A percentile compares a stretch with the other conserved stretches of the same genome.
phyloP scores from a whole-genome alignment of 495 filamentous ascomycete genomes.

The Astrocystis sublimbata region DNA sequence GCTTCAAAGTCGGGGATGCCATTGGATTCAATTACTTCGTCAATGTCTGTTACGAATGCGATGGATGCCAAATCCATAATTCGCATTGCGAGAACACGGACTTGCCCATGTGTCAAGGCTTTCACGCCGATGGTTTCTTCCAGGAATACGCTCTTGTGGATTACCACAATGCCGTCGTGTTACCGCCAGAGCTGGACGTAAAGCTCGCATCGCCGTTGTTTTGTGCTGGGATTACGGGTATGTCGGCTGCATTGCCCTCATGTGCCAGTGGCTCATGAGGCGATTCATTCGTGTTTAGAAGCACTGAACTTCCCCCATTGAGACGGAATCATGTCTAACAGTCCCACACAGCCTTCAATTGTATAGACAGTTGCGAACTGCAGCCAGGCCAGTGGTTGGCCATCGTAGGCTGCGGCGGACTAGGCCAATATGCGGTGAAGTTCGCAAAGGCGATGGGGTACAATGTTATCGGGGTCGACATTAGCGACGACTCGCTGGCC shows the following conservation, averaged over 20 bases:
- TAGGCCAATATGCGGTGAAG: conserved; percentile 61
- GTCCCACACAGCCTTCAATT: conserved; percentile 33
- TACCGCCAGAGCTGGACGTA: conserved; percentile 36
- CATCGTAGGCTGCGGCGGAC: conserved; percentile 64
- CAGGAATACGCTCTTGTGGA: conserved; percentile 41
- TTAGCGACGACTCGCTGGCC: conserved; percentile 57
- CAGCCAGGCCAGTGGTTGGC: conserved; percentile 47
- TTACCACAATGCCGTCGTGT: conserved; percentile 38
- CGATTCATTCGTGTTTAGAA: neutral
- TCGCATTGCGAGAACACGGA: conserved; percentile 37
- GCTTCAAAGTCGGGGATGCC: conserved; percentile 39
- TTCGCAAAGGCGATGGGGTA: conserved; percentile 68
- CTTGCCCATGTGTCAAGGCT: conserved; percentile 36
- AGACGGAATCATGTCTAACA: neutral
- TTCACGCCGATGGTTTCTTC: conserved; percentile 41
- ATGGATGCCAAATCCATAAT: conserved; percentile 41
- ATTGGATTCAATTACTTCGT: conserved; percentile 42
- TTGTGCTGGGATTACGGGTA: conserved; percentile 41
- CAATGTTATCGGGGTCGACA: conserved; percentile 59
- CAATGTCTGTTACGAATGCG: conserved; percentile 42
- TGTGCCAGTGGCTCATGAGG: neutral
- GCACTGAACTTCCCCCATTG: neutral
- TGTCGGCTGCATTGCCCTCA: neutral
- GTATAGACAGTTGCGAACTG: conserved; percentile 41
- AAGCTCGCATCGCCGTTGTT: conserved; percentile 36